Conservation (phyloP, 148 eudicot species). For the Drosera capensis region DNA sequence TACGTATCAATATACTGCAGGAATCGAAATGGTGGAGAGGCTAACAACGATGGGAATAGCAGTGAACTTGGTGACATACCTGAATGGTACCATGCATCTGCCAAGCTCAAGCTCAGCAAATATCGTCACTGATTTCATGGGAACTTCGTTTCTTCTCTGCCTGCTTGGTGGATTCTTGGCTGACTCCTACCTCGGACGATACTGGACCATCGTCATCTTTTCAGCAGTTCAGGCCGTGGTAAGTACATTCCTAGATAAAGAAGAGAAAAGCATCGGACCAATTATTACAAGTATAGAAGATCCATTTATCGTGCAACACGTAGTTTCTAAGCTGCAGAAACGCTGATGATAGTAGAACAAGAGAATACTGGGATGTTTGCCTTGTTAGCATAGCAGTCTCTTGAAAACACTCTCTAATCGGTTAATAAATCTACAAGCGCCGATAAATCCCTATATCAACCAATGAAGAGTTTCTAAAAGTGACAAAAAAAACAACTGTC, state of each 20-base stretch:
- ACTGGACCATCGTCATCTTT: conserved; percentile 61
- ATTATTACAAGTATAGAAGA: too few species aligned
- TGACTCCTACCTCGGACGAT: conserved; percentile 76
- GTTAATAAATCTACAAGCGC: too few species aligned
- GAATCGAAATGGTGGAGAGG: conserved; percentile 81
- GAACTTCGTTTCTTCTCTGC: conserved; percentile 75
- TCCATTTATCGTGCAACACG: not conserved
- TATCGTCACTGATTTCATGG: conserved; percentile 78
- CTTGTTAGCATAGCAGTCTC: too few species aligned
- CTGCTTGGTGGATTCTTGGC: conserved; percentile 81
- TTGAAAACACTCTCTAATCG: too few species aligned
- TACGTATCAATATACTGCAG: conserved; percentile 11
- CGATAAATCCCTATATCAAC: too few species aligned
- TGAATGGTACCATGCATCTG: conserved; percentile 66
- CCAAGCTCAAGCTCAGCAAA: conserved; percentile 74
- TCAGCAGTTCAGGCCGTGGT: conserved; percentile 47
- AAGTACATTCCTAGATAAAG: conserved; percentile 1
- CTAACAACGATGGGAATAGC: conserved; percentile 97
- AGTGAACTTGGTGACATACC: conserved; percentile 83
- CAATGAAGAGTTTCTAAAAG: too few species aligned
- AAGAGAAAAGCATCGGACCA: not conserved
- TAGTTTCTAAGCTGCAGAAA: not conserved
- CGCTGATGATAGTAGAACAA: too few species aligned
- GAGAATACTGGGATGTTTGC: too few species aligned
- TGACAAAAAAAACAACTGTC: too few species aligned